phyloP scores from a whole-genome alignment of 2,329 filamentous ascomycete genomes.

The Cytospora schulzeri region DNA sequence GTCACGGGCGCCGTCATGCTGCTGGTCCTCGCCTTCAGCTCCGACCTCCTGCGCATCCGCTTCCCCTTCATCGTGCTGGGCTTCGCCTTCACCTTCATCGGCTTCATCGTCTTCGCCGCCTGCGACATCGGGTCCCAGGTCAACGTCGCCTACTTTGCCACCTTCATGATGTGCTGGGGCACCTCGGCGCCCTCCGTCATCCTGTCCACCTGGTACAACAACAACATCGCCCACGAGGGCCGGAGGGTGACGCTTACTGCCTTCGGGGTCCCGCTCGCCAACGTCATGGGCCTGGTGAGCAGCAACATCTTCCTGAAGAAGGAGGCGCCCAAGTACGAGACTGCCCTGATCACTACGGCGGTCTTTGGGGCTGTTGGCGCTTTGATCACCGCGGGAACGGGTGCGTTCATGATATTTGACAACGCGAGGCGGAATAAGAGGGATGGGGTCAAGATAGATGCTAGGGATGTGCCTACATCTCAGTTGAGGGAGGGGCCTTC shows the following conservation, averaged over 20 bases:
- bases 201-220: conserved; percentile 70
- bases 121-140: conserved; percentile 64
- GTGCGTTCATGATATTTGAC: conserved; percentile 65
- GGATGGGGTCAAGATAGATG: conserved; percentile 57
- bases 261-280: conserved; percentile 73
- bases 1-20: conserved; percentile 73
- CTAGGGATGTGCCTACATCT: conserved; percentile 59
- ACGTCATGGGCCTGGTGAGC: conserved; percentile 72
- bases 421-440: conserved; percentile 61
- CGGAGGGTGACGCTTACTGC: conserved; percentile 70
- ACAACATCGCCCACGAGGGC: conserved; percentile 79
- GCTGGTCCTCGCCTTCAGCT: conserved; percentile 70
- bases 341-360: conserved; percentile 66
- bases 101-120: conserved; percentile 74
- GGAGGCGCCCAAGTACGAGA: conserved; percentile 65
- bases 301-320: conserved; percentile 68
- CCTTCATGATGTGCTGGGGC: conserved; percentile 83
- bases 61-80: conserved; percentile 76
- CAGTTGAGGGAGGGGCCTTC: conserved; percentile 56
- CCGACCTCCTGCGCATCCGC: conserved; percentile 64
- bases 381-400: conserved; percentile 56
- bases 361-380: conserved; percentile 64
- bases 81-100: conserved; percentile 73
- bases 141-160: conserved; percentile 73
- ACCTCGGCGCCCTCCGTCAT: conserved; percentile 75